Percentiles rank a stretch among this genome's conserved stretches.
Evolutionary conservation across 371 early-diverging fungal species (phyloP).

Genomic region (Mucor mucedo): DNA sequence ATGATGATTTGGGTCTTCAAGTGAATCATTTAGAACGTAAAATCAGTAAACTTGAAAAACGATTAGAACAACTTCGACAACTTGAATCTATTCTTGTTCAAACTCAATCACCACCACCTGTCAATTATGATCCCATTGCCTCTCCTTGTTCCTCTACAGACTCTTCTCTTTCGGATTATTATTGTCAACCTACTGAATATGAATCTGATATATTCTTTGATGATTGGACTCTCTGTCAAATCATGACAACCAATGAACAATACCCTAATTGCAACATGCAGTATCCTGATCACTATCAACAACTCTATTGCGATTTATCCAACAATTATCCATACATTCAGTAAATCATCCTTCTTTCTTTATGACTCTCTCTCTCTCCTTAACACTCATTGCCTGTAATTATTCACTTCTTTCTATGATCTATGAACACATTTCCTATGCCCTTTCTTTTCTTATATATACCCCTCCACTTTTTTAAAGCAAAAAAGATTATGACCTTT

Average conservation of each 20-base stretch:
- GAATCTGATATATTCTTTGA: not conserved
- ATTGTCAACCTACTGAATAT: not conserved
- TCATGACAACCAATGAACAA: conserved; percentile 3
- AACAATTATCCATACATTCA: too few species aligned
- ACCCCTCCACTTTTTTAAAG: too few species aligned
- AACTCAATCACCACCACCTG: not conserved
- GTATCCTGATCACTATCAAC: not conserved
- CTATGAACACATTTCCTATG: too few species aligned
- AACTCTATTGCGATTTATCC: not conserved
- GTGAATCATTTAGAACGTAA: conserved; percentile 45
- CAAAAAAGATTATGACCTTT: too few species aligned
- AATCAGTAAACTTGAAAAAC: conserved; percentile 39
- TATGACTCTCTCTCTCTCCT: not conserved
- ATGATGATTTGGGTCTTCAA: conserved; percentile 51
- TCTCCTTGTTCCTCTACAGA: conserved; percentile 31
- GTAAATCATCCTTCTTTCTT: too few species aligned
- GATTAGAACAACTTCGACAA: conserved; percentile 13
- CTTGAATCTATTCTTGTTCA: not conserved
- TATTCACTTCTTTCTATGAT: too few species aligned
- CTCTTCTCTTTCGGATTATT: conserved; percentile 16
- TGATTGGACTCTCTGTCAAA: conserved; percentile 14
- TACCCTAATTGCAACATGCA: conserved; percentile 2
- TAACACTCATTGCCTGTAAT: not conserved
- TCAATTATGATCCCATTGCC: conserved; percentile 11
- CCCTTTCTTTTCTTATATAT: too few species aligned